phyloP scores from a whole-genome alignment of 345 rosid genomes.

The Pistacia vera region DNA sequence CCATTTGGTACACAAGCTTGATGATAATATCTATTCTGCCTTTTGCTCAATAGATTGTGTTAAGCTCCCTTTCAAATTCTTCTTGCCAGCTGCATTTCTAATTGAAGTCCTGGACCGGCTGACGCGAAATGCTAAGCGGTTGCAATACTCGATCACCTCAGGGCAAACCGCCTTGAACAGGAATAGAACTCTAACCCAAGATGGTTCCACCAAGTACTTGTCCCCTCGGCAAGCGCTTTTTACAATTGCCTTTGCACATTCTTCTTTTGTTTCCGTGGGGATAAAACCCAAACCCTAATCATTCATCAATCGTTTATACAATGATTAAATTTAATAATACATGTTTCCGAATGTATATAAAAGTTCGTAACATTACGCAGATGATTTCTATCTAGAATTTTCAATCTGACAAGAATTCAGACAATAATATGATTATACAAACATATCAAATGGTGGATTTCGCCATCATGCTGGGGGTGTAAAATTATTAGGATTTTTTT shows the following conservation, averaged over 20 bases:
- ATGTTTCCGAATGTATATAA: too few species aligned
- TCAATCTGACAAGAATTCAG: too few species aligned
- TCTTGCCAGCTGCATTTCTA: neutral
- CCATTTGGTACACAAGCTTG: neutral
- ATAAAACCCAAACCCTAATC: neutral
- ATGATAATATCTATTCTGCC: neutral
- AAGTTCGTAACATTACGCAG: too few species aligned
- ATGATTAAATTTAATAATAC: neutral
- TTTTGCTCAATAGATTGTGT: neutral
- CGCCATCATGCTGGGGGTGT: too few species aligned
- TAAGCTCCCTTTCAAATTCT: neutral
- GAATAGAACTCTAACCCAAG: conserved; percentile 39
- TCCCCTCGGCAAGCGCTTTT: conserved; percentile 54
- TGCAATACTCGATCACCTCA: conserved; percentile 21
- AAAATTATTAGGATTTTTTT: too few species aligned
- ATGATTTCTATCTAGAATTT: too few species aligned
- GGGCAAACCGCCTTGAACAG: conserved; percentile 33
- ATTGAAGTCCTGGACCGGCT: neutral
- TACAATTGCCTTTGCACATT: conserved; percentile 42
- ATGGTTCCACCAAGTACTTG: conserved; percentile 44
- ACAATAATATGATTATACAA: too few species aligned
- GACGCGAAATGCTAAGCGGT: neutral
- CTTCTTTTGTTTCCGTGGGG: conserved; percentile 27
- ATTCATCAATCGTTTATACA: neutral
- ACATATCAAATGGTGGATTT: too few species aligned